Evolutionary conservation across 2,329 filamentous ascomycete genomes (phyloP).

Genomic region (Biscogniauxia mediterranea): DNA sequence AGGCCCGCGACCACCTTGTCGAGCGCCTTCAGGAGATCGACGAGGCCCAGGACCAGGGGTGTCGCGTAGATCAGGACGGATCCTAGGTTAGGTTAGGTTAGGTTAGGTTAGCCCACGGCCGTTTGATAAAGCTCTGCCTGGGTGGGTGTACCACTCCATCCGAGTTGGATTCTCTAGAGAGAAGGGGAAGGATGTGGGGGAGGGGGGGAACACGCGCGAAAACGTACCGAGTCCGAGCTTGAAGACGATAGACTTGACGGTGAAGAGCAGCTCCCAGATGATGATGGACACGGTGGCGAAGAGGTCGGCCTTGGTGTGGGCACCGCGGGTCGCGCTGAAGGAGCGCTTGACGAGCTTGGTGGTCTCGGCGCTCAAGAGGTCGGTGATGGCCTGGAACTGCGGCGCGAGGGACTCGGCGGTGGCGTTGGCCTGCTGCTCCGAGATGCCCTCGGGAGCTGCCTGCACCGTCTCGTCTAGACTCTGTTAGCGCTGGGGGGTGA

Average conservation of each 20-base stretch:
- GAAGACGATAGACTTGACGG: slow-evolving; percentile 27
- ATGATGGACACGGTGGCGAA: slow-evolving; percentile 26
- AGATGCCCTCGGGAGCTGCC: slow-evolving; percentile 15
- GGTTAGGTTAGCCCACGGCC: slow-evolving; percentile 5
- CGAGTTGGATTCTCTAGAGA: too few relatives aligned
- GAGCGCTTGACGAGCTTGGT: slow-evolving; percentile 19
- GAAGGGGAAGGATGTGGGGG: too few relatives aligned
- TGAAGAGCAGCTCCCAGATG: slow-evolving; percentile 25
- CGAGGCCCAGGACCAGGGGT: slow-evolving; percentile 22
- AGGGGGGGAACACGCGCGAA: too few relatives aligned
- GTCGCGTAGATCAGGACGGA: slow-evolving; percentile 23
- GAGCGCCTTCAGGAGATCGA: slow-evolving; percentile 23
- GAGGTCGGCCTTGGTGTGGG: slow-evolving; percentile 20
- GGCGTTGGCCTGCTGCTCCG: slow-evolving; percentile 15
- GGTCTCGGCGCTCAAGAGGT: slow-evolving; percentile 19
- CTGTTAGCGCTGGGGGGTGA: slow-evolving; percentile 10
- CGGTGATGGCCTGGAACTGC: slow-evolving; percentile 22
- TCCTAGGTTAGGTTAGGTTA: slow-evolving; percentile 13
- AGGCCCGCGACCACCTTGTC: slow-evolving; percentile 24
- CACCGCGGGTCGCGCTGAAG: slow-evolving; percentile 14
- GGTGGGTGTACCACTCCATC: too few relatives aligned
- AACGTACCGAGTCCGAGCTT: slow-evolving; percentile 31
- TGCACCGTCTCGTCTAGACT: slow-evolving; percentile 21
- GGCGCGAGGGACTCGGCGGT: slow-evolving; percentile 21
- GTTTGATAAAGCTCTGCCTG: too few relatives aligned